Conservation (phyloP, 148 eudicot species). For the Diospyros lotus region DNA sequence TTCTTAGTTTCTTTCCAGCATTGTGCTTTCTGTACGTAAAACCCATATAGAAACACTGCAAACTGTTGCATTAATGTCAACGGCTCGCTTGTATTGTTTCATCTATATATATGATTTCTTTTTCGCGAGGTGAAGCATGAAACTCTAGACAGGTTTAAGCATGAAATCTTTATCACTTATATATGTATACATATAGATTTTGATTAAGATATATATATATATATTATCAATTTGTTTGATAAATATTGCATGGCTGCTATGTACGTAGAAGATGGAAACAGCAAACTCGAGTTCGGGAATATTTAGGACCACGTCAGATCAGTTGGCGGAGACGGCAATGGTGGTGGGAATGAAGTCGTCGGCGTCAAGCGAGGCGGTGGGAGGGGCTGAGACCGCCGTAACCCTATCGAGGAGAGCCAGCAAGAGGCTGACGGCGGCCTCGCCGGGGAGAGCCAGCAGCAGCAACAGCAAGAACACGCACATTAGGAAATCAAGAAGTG, state of each 20-base stretch:
- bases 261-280: slow-evolving; percentile 40
- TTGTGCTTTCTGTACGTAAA: too few species aligned
- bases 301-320: slow-evolving; percentile 74
- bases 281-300: slow-evolving; percentile 37
- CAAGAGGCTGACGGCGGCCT: slow-evolving; percentile 38
- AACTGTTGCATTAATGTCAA: too few species aligned
- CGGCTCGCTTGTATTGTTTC: too few species aligned
- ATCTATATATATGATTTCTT: too few species aligned
- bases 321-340: slow-evolving; percentile 45
- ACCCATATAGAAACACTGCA: too few species aligned
- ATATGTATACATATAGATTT: too few species aligned
- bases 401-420: slow-evolving; percentile 51
- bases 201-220: too few species aligned
- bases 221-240: too few species aligned
- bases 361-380: slow-evolving; percentile 17
- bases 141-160: too few species aligned
- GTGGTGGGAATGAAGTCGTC: slow-evolving; percentile 50
- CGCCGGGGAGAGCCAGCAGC: slow-evolving; percentile 32
- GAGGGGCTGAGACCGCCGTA: slow-evolving; percentile 21
- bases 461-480: slow-evolving; percentile 38
- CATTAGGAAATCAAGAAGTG: slow-evolving; percentile 84
- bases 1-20: too few species aligned
- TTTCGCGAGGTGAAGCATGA: too few species aligned
- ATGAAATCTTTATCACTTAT: too few species aligned
- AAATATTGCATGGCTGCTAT: neutral